These are phyloP conservation scores for Pochonia chlamydosporia DNA, from an alignment of 2,329 filamentous ascomycete species.

Conservation along the genomic window DNA sequence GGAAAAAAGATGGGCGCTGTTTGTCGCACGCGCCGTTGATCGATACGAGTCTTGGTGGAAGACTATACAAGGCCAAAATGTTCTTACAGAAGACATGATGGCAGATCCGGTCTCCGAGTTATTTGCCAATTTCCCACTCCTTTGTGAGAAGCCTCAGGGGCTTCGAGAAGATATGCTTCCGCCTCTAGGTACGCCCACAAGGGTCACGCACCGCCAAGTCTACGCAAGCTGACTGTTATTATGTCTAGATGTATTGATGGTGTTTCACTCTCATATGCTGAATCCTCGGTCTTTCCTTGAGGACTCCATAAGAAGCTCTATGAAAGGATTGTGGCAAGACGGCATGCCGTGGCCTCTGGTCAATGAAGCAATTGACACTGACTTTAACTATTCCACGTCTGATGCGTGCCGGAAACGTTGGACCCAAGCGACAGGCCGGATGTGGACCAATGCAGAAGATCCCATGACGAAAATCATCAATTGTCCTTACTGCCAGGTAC, in stretches of 20 bases:
- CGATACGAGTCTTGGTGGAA: conserved; percentile 65
- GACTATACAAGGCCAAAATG: conserved; percentile 2
- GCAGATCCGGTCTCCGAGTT: conserved; percentile 29
- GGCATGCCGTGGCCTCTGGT: conserved; percentile 62
- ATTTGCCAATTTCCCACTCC: conserved; percentile 23
- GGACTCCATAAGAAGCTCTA: conserved; percentile 58
- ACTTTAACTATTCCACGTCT: conserved; percentile 50
- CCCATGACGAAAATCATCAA: conserved; percentile 36
- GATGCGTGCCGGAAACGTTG: conserved; percentile 41
- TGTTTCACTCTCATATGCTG: conserved; percentile 74
- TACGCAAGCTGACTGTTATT: not conserved
- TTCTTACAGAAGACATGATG: conserved; percentile 24
- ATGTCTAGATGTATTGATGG: conserved; percentile 62
- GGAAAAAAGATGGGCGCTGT: conserved; percentile 71
- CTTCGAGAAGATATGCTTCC: conserved; percentile 43
- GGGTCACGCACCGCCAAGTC: not conserved
- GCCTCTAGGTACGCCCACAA: conserved; percentile 44
- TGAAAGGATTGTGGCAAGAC: conserved; percentile 51
- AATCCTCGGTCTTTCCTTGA: conserved; percentile 71
- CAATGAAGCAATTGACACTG: conserved; percentile 50
- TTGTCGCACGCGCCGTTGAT: conserved; percentile 60
- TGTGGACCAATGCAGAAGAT: conserved; percentile 57
- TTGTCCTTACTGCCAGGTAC: conserved; percentile 48
- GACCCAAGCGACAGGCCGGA: conserved; percentile 36
- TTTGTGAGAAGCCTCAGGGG: conserved; percentile 7